phyloP scores from a whole-genome alignment of 1,284 basidiomycete genomes.

The Ustilago curta region DNA sequence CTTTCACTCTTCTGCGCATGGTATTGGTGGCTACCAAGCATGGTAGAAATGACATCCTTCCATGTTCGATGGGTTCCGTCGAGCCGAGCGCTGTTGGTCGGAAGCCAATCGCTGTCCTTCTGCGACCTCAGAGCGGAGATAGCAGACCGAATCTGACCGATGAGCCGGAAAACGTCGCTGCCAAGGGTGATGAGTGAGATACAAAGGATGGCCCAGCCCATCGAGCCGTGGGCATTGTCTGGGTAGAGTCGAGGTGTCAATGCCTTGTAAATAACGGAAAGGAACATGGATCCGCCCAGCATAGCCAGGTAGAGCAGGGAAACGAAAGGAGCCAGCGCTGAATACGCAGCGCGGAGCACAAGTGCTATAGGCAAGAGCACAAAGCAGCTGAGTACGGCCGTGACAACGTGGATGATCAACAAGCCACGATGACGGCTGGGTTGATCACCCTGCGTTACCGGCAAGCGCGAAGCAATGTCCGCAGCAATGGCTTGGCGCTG shows the following conservation, averaged over 20 bases:
- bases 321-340: constrained; percentile 52
- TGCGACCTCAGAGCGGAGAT: constrained; percentile 13
- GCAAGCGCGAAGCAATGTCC: constrained; percentile 44
- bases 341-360: constrained; percentile 57
- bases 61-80: constrained; percentile 11
- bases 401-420: constrained; percentile 41
- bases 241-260: constrained; percentile 61
- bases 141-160: constrained; percentile 36
- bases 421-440: constrained; percentile 48
- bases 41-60: constrained; percentile 21
- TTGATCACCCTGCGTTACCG: constrained; percentile 14
- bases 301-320: constrained; percentile 54
- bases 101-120: constrained; percentile 22
- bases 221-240: constrained; percentile 53
- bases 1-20: constrained; percentile 15
- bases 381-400: constrained; percentile 59
- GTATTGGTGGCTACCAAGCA: constrained; percentile 22
- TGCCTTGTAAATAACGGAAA: constrained; percentile 62
- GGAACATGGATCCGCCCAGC: constrained; percentile 49
- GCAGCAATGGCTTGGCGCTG: constrained; percentile 36
- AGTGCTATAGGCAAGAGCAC: constrained; percentile 61
- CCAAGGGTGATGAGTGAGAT: constrained; percentile 57
- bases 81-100: background rate
- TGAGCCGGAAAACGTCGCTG: constrained; percentile 46
- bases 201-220: constrained; percentile 56